These are phyloP conservation scores for Peribolospora kevripleyi DNA, from an alignment of 768 basidiomycete genomes.

Conservation along the genomic window DNA sequence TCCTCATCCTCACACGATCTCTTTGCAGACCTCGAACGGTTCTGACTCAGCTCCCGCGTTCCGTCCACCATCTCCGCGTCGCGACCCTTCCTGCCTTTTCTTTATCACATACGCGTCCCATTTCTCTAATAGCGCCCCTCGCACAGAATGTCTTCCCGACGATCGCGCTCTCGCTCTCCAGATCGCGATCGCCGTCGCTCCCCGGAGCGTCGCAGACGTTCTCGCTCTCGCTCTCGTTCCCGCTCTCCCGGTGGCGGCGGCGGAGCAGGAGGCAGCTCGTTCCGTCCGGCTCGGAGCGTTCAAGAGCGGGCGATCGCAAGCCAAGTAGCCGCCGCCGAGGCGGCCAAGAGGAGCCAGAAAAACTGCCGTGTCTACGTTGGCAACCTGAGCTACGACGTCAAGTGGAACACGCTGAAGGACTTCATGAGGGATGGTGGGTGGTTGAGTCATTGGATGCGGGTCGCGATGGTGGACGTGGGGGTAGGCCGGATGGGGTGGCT, in stretches of 20 bases:
- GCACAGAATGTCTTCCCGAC: constrained; percentile 27
- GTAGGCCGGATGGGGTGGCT: constrained; percentile 6
- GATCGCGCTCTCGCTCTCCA: constrained; percentile 33
- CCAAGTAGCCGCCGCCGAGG: constrained; percentile 77
- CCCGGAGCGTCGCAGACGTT: constrained; percentile 15
- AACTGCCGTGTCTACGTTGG: constrained; percentile 98
- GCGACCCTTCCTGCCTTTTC: too few relatives aligned
- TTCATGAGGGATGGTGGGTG: constrained; percentile 99
- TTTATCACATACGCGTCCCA: not conserved
- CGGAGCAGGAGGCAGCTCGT: not conserved
- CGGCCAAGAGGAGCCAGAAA: constrained; percentile 84
- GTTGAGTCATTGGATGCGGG: constrained; percentile 29
- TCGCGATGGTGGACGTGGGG: constrained; percentile 17
- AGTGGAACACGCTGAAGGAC: constrained; percentile 96
- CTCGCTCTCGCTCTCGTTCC: constrained; percentile 22
- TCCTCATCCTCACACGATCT: too few relatives aligned
- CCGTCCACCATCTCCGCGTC: too few relatives aligned
- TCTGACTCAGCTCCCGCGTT: too few relatives aligned
- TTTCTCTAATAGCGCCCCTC: not conserved
- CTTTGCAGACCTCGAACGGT: too few relatives aligned
- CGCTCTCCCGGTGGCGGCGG: constrained; percentile 40
- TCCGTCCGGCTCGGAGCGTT: not conserved
- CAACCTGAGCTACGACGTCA: constrained; percentile 96
- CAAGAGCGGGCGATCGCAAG: constrained; percentile 31
- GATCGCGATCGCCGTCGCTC: constrained; percentile 21